Evolutionary conservation across 2,329 filamentous ascomycete genomes (phyloP).

Genomic region (Sphaerostilbella broomeana): DNA sequence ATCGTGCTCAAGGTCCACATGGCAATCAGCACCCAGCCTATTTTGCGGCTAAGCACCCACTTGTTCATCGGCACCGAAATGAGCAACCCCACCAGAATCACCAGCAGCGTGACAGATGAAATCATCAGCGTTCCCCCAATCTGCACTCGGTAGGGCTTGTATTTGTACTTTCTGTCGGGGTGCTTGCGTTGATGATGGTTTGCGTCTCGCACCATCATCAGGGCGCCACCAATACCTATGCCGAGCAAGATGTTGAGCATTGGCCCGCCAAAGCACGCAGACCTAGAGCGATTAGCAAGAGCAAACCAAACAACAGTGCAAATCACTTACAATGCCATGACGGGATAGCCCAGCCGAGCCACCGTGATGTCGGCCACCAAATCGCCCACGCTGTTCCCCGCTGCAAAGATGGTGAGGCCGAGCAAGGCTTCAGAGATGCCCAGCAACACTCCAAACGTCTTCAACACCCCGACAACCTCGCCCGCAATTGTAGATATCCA

Average conservation of each 20-base stretch:
- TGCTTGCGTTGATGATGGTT: conserved; percentile 60
- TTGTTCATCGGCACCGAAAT: conserved; percentile 76
- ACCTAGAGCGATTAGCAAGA: conserved; percentile 35
- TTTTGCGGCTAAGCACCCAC: conserved; percentile 76
- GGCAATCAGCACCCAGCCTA: conserved; percentile 73
- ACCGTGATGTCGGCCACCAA: conserved; percentile 93
- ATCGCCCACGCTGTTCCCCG: conserved; percentile 91
- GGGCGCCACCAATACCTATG: conserved; percentile 83
- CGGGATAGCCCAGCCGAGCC: conserved; percentile 84
- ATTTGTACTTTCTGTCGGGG: conserved; percentile 56
- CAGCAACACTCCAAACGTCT: conserved; percentile 84
- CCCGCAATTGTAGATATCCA: conserved; percentile 97
- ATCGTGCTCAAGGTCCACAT: conserved; percentile 78
- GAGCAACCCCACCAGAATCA: conserved; percentile 72
- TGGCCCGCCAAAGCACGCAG: conserved; percentile 94
- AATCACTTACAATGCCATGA: conserved; percentile 71
- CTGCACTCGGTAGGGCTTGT: conserved; percentile 74
- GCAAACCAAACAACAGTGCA: neutral
- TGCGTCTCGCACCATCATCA: conserved; percentile 72
- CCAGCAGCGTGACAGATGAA: conserved; percentile 72
- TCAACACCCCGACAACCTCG: conserved; percentile 91
- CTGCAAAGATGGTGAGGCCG: conserved; percentile 90
- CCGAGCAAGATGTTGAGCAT: conserved; percentile 97
- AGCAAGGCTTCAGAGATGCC: conserved; percentile 93
- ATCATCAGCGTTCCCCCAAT: conserved; percentile 82